Conservation (phyloP, 139 green algal genomes). For the Chlamydomonas sphaeroides region DNA sequence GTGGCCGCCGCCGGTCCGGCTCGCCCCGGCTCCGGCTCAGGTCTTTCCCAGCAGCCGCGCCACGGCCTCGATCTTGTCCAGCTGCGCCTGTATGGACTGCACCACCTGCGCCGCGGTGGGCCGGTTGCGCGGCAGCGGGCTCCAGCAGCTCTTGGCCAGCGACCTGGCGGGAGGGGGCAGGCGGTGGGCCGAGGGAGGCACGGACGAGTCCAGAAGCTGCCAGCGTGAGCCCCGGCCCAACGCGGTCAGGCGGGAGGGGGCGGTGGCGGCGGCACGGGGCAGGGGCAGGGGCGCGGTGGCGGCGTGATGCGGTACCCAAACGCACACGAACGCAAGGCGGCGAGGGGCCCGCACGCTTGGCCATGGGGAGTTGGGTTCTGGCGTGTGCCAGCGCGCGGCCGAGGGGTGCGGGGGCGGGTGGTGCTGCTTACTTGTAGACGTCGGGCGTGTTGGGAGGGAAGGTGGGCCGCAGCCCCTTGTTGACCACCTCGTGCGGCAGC, state of each 20-base stretch:
- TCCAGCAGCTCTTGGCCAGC: constrained; percentile 39
- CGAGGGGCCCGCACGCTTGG: too few relatives aligned
- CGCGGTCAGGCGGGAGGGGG: too few relatives aligned
- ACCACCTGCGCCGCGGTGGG: constrained; percentile 32
- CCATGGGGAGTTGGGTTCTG: too few relatives aligned
- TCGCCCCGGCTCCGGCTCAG: not conserved
- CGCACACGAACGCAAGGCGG: too few relatives aligned
- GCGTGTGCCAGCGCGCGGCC: too few relatives aligned
- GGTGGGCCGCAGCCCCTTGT: constrained; percentile 36
- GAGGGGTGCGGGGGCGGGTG: too few relatives aligned
- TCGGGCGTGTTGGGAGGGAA: constrained; percentile 31
- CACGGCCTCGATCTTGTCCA: constrained; percentile 37
- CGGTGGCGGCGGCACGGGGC: too few relatives aligned
- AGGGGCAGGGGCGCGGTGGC: too few relatives aligned
- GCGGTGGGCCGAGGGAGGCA: not conserved
- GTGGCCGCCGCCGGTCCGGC: too few relatives aligned
- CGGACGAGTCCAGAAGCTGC: not conserved
- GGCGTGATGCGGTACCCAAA: too few relatives aligned
- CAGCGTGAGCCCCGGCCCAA: too few relatives aligned
- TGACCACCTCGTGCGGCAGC: constrained; percentile 43
- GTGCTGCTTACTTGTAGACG: constrained; percentile 32
- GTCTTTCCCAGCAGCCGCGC: constrained; percentile 31
- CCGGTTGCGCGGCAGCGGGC: constrained; percentile 37
- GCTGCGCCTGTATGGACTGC: constrained; percentile 33
- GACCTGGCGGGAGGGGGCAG: not conserved